Percentiles rank a stretch among this genome's conserved stretches.
These are phyloP conservation scores for Penicillium pulvis DNA, from an alignment of 495 filamentous ascomycete species.

Conservation along the genomic window DNA sequence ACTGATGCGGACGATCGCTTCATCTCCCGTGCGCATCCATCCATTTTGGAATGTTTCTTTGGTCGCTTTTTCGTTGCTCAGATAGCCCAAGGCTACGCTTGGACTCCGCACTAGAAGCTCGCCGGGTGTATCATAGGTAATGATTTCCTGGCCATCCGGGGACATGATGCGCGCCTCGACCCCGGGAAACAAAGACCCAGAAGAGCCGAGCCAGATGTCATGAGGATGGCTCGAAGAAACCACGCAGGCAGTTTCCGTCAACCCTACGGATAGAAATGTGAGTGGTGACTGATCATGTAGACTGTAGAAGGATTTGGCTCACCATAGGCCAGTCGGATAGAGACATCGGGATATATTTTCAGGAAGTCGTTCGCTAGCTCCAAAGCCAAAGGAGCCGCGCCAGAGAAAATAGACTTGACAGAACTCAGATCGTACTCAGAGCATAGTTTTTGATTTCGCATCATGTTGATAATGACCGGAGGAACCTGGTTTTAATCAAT, in stretches of 20 bases:
- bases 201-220: constrained; percentile 74
- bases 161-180: constrained; percentile 69
- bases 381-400: constrained; percentile 72
- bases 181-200: constrained; percentile 70
- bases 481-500: constrained; percentile 57
- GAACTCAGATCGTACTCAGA: constrained; percentile 75
- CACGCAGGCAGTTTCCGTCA: constrained; percentile 82
- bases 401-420: constrained; percentile 70
- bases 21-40: constrained; percentile 87
- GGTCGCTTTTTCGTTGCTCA: constrained; percentile 76
- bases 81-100: constrained; percentile 77
- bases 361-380: no score
- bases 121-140: constrained; percentile 71
- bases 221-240: constrained; percentile 62
- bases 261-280: constrained; percentile 42
- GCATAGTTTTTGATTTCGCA: constrained; percentile 62
- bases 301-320: constrained; percentile 42
- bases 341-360: constrained; percentile 67
- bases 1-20: constrained; percentile 67
- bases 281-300: not conserved
- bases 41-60: constrained; percentile 42
- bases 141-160: constrained; percentile 74
- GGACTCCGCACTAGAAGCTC: constrained; percentile 78
- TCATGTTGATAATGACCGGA: constrained; percentile 82
- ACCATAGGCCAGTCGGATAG: no score